Percentiles rank a stretch among this genome's conserved stretches.
phyloP scores from a whole-genome alignment of 768 basidiomycete genomes.

The Strobilomyces confusus region DNA sequence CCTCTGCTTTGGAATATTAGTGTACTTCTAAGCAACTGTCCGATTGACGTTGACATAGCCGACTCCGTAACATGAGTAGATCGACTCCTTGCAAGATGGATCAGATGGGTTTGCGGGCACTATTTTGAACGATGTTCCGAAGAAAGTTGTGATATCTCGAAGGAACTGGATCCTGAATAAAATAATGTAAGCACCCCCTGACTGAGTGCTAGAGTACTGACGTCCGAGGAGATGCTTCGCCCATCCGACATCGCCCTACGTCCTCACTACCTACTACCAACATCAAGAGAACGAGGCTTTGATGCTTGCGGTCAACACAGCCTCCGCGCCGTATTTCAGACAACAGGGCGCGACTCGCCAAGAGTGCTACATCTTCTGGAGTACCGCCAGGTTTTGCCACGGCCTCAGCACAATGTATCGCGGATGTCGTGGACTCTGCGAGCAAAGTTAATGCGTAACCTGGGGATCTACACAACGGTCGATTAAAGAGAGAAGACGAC shows the following conservation, averaged over 20 bases:
- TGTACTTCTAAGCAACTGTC: slow-evolving; percentile 50
- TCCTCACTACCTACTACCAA: slow-evolving; percentile 99
- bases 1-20: not conserved
- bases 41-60: slow-evolving; percentile 90
- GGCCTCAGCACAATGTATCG: slow-evolving; percentile 83
- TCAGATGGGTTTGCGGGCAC: slow-evolving; percentile 53
- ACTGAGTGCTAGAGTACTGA: slow-evolving; percentile 38
- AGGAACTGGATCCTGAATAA: slow-evolving; percentile 80
- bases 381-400: slow-evolving; percentile 77
- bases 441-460: slow-evolving; percentile 91
- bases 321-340: slow-evolving; percentile 79
- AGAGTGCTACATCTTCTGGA: slow-evolving; percentile 89
- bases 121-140: slow-evolving; percentile 94
- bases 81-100: slow-evolving; percentile 51
- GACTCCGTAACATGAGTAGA: slow-evolving; percentile 89
- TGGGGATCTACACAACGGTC: slow-evolving; percentile 63
- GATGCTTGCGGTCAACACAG: slow-evolving; percentile 88
- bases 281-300: slow-evolving; percentile 77
- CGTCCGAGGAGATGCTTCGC: slow-evolving; percentile 79
- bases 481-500: not conserved
- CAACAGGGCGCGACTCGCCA: slow-evolving; percentile 75
- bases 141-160: slow-evolving; percentile 74
- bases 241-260: slow-evolving; percentile 85
- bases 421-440: slow-evolving; percentile 89
- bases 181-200: slow-evolving; percentile 4